Evolutionary conservation across 805 yeast species (phyloP), one percentile per base, ranked within the genome.

Genomic region (Hanseniaspora hatyaiensis): DNA sequence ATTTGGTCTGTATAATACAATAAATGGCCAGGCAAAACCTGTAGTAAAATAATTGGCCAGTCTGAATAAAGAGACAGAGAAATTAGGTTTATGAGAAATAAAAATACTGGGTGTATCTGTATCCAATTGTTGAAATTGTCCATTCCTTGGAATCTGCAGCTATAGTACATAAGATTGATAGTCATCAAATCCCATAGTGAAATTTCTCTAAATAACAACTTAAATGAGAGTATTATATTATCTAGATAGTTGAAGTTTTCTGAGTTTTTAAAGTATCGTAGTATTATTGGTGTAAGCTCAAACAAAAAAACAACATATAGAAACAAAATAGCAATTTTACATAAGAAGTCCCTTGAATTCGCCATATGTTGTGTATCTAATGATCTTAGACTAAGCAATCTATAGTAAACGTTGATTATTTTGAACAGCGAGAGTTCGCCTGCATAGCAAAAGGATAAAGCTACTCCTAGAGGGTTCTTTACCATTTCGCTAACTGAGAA

Each of bases 61-160:
- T 22, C 23, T 8, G 31, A 4, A 23, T 18, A 28, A 9, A n/a
- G 20, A 9, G 20, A 18, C 6, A 30, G 30, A 15, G 37, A 24
- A 2, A 19, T 29, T 22, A 36, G 19, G 15, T 44, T 44, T 9
- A 37, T 11, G 8, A 44, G 18, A 16, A 9, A 30, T 1, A 44
- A 8, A 19, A 36, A 4, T 8, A 44, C 37, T 5, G 48, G 41
- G 15, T 44, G 48, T 15, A 36, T 32, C 23, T 36, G 16, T n/a
- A 44, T 30, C 48, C 48, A 44, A 13, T 33, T 33, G 24, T 36
- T 30, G 19, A 44, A 22, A 22, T 44, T 44, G 5, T 36, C 48
- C 12, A 22, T 12, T 22, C 31, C 37, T 16, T 37, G 24, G 28
- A 44, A 44, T 36, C 36, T 30, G 6, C 30, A 20, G 12, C 34